Conservation (phyloP, 2,329 filamentous ascomycete genomes). For the Fusarium sp. region DNA sequence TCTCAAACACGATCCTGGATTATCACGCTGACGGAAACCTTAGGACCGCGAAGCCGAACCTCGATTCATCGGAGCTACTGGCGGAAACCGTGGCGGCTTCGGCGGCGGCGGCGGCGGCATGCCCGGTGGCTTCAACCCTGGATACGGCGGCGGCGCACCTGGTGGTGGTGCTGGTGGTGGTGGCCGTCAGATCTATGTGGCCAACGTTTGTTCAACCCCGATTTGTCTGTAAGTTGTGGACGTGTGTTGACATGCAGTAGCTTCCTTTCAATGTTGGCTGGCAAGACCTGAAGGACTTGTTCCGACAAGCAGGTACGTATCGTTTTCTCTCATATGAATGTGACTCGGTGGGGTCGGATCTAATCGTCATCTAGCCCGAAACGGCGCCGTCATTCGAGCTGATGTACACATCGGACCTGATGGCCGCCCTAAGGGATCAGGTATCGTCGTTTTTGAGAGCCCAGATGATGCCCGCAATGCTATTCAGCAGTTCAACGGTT, state of each 20-base stretch:
- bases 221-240: slow-evolving; percentile 19
- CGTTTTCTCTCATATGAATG: not conserved
- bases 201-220: slow-evolving; percentile 83
- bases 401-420: slow-evolving; percentile 94
- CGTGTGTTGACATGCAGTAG: slow-evolving; percentile 62
- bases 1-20: no score
- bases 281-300: slow-evolving; percentile 99
- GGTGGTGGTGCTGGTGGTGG: slow-evolving; percentile 62
- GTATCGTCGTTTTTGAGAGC: slow-evolving; percentile 96
- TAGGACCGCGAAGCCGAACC: slow-evolving; percentile 98
- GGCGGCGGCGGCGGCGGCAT: slow-evolving; percentile 63
- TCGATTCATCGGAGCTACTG: slow-evolving; percentile 85
- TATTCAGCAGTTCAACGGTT: slow-evolving; percentile 97
- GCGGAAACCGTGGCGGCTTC: slow-evolving; percentile 72
- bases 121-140: slow-evolving; percentile 69
- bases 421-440: slow-evolving; percentile 94
- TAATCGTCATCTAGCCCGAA: slow-evolving; percentile 57
- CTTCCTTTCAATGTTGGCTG: slow-evolving; percentile 97
- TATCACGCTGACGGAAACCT: not conserved
- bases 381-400: slow-evolving; percentile 88
- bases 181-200: slow-evolving; percentile 94
- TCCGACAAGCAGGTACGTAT: slow-evolving; percentile 93
- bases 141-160: slow-evolving; percentile 64
- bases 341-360: slow-evolving; percentile 8
- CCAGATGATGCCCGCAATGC: slow-evolving; percentile 95